A percentile compares a stretch with the other conserved stretches of the same genome.
phyloP scores from a whole-genome alignment of 2,329 filamentous ascomycete genomes.

The Talaromyces amestolkiae region DNA sequence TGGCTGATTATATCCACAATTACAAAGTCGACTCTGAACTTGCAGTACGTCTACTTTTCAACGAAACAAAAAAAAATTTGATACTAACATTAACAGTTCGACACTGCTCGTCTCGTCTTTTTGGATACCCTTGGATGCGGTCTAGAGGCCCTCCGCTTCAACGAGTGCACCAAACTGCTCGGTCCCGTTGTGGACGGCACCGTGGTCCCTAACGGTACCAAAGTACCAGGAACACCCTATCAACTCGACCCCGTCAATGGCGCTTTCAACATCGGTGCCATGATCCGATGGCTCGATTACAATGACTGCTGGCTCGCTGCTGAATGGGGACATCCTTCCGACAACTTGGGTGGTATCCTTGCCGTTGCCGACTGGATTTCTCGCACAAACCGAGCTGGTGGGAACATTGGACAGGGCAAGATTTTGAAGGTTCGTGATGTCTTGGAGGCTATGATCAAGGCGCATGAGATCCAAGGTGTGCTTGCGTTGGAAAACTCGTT shows the following conservation, averaged over 20 bases:
- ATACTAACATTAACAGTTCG: constrained; percentile 53
- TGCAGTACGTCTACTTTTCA: constrained; percentile 62
- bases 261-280: constrained; percentile 97
- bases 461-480: constrained; percentile 97
- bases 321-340: constrained; percentile 97
- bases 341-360: constrained; percentile 96
- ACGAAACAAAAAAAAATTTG: neutral
- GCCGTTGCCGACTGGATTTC: constrained; percentile 97
- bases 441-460: constrained; percentile 97
- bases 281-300: constrained; percentile 99
- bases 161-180: constrained; percentile 91
- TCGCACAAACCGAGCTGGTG: constrained; percentile 84
- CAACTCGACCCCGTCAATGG: constrained; percentile 93
- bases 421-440: constrained; percentile 86
- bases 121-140: constrained; percentile 96
- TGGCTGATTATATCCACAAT: constrained; percentile 91
- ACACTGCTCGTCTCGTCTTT: constrained; percentile 95
- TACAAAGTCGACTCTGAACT: constrained; percentile 87
- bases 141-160: constrained; percentile 90
- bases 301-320: constrained; percentile 99
- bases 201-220: constrained; percentile 84
- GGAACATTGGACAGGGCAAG: constrained; percentile 68
- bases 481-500: constrained; percentile 95
- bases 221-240: constrained; percentile 87
- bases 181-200: constrained; percentile 90